phyloP scores from a whole-genome alignment of 805 yeast genomes.

The Myxozyma mucilagina region DNA sequence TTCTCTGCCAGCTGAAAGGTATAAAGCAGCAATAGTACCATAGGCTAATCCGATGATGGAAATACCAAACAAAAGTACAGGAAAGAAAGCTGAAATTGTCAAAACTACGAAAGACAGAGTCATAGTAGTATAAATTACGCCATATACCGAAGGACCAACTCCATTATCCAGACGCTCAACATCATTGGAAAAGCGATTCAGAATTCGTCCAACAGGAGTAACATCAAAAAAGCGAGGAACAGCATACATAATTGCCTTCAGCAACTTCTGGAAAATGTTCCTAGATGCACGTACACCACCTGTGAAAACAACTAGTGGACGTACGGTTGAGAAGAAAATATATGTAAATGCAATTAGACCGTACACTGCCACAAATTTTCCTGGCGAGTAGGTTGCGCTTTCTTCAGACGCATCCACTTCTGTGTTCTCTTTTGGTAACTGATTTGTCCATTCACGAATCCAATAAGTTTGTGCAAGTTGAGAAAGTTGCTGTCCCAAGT shows the following conservation, averaged over 20 bases:
- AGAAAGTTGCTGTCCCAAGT: slow-evolving; percentile 14
- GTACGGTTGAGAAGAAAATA: slow-evolving; percentile 50
- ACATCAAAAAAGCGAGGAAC: slow-evolving; percentile 86
- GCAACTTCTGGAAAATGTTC: slow-evolving; percentile 63
- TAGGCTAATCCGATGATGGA: slow-evolving; percentile 60
- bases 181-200: slow-evolving; percentile 95
- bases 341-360: slow-evolving; percentile 66
- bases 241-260: slow-evolving; percentile 71
- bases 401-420: neutral
- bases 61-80: slow-evolving; percentile 75
- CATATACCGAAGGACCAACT: slow-evolving; percentile 73
- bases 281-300: slow-evolving; percentile 81
- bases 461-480: slow-evolving; percentile 18
- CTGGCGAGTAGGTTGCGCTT: neutral
- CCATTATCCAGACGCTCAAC: slow-evolving; percentile 93
- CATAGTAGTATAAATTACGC: slow-evolving; percentile 63
- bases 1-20: slow-evolving; percentile 81
- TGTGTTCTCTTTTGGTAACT: slow-evolving; percentile 3
- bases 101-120: slow-evolving; percentile 65
- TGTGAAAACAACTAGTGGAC: slow-evolving; percentile 51
- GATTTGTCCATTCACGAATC: slow-evolving; percentile 22
- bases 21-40: slow-evolving; percentile 68
- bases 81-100: slow-evolving; percentile 78
- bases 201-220: slow-evolving; percentile 92
- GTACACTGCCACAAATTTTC: slow-evolving; percentile 43